Percentiles rank a stretch among this genome's conserved stretches.
Evolutionary conservation across 1,139 yeast genomes (phyloP).

Genomic region (Kurtzmaniella quercitrusa): DNA sequence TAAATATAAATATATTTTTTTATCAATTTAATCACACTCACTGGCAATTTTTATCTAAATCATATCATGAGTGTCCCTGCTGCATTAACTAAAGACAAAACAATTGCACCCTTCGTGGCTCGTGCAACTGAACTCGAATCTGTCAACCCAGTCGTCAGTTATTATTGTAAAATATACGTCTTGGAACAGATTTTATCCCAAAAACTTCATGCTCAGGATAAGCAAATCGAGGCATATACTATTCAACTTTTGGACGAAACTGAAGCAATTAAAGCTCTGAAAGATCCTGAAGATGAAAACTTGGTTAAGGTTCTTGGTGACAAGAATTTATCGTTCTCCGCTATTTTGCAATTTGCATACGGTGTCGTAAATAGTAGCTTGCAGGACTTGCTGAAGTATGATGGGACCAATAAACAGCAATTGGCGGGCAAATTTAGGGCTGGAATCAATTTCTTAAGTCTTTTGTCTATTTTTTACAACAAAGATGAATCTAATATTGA

Average conservation of each 20-base stretch:
- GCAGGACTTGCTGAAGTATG: slow-evolving; percentile 23
- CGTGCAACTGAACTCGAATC: slow-evolving; percentile 49
- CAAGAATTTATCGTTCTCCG: slow-evolving; percentile 52
- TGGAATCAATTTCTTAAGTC: slow-evolving; percentile 31
- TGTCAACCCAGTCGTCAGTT: slow-evolving; percentile 53
- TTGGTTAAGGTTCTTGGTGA: slow-evolving; percentile 47
- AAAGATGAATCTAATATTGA: slow-evolving; percentile 26
- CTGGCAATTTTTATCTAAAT: not conserved
- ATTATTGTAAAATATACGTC: slow-evolving; percentile 57
- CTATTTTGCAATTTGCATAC: slow-evolving; percentile 59
- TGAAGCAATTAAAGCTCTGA: slow-evolving; percentile 44
- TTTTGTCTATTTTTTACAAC: slow-evolving; percentile 26
- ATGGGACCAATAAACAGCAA: slow-evolving; percentile 22
- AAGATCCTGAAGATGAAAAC: slow-evolving; percentile 30
- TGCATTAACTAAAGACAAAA: slow-evolving; percentile 28
- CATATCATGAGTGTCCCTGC: slow-evolving; percentile 19
- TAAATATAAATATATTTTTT: not conserved
- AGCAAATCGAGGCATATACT: slow-evolving; percentile 55
- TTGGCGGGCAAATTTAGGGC: slow-evolving; percentile 34
- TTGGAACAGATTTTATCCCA: slow-evolving; percentile 61
- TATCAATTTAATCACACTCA: not conserved
- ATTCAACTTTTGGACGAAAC: slow-evolving; percentile 58
- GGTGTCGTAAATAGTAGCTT: slow-evolving; percentile 53
- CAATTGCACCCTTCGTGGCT: slow-evolving; percentile 40
- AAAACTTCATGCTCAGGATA: slow-evolving; percentile 51